Conservation (phyloP, 495 filamentous ascomycete species). For the Daldinia concentrica region DNA sequence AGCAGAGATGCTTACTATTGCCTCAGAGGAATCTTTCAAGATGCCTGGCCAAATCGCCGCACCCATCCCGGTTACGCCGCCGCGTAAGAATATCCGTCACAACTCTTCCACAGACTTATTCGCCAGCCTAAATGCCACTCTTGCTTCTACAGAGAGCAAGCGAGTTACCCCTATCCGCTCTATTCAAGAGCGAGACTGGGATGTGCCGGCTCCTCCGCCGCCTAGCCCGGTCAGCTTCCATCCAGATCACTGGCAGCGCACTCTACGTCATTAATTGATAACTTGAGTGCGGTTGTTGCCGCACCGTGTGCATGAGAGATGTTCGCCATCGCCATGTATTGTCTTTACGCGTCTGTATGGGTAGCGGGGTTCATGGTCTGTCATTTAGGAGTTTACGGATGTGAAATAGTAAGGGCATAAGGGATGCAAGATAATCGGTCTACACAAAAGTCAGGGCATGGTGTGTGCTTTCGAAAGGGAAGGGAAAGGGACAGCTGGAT, state of each 20-base stretch:
- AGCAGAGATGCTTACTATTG: constrained; percentile 6
- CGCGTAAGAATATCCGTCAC: constrained; percentile 50
- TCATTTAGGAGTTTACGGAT: constrained; percentile 43
- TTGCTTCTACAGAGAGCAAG: constrained; percentile 50
- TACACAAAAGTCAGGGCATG: constrained; percentile 48
- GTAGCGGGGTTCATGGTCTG: constrained; percentile 37
- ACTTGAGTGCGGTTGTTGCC: neutral
- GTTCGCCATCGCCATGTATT: constrained; percentile 18
- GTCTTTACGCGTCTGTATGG: constrained; percentile 42
- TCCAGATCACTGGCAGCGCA: constrained; percentile 54
- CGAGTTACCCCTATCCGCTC: constrained; percentile 52
- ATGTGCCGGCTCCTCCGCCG: constrained; percentile 60
- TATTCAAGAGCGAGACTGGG: constrained; percentile 60
- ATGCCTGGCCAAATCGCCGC: constrained; percentile 59
- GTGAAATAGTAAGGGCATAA: constrained; percentile 40
- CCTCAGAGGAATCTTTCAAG: constrained; percentile 39
- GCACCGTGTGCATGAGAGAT: constrained; percentile 10
- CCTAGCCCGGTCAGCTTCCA: constrained; percentile 60
- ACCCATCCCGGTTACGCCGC: constrained; percentile 55
- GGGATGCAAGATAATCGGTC: constrained; percentile 43
- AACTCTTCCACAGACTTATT: constrained; percentile 57
- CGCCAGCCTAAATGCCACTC: constrained; percentile 57
- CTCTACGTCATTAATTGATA: constrained; percentile 37
- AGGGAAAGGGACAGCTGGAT: constrained; percentile 24
- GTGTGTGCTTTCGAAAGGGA: constrained; percentile 33